These are phyloP conservation scores for Aspergillus baeticus DNA, from an alignment of 495 filamentous ascomycete genomes.

Conservation along the genomic window DNA sequence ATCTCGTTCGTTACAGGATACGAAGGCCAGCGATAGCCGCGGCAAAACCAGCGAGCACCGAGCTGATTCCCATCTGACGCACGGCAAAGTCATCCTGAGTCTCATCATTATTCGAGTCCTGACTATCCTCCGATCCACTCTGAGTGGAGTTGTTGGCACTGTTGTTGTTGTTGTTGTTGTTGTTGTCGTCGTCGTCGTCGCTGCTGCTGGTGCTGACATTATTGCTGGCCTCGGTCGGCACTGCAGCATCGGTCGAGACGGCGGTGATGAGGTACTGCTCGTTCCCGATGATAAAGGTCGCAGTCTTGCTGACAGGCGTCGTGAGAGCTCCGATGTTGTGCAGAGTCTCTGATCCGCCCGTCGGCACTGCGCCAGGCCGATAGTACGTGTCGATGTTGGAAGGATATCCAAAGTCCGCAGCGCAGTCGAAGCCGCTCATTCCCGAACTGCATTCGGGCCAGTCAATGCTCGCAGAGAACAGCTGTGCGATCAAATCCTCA, in stretches of 20 bases:
- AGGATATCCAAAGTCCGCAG: neutral
- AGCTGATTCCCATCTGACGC: no score
- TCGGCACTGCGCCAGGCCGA: neutral
- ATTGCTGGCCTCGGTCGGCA: neutral
- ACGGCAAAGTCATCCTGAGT: no score
- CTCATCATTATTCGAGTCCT: no score
- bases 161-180: neutral
- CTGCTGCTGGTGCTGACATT: neutral
- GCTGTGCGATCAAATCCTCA: neutral
- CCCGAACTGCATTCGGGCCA: neutral
- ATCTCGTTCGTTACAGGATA: no score
- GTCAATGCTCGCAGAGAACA: neutral
- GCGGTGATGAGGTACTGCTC: neutral
- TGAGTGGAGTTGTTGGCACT: neutral
- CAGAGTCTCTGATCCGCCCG: slow-evolving; percentile 5
- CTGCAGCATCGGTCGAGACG: neutral
- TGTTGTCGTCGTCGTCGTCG: neutral
- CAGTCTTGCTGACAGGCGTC: neutral
- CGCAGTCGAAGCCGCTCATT: slow-evolving; percentile 1
- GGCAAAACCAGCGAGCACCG: no score
- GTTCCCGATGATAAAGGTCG: neutral
- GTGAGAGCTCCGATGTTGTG: neutral
- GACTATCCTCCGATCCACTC: no score
- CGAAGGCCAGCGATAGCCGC: no score
- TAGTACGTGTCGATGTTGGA: neutral